A percentile compares a stretch with the other conserved stretches of the same genome.
Evolutionary conservation across 2,329 filamentous ascomycete species (phyloP).

Genomic region (Nothophaeocryptopus gaeumannii): DNA sequence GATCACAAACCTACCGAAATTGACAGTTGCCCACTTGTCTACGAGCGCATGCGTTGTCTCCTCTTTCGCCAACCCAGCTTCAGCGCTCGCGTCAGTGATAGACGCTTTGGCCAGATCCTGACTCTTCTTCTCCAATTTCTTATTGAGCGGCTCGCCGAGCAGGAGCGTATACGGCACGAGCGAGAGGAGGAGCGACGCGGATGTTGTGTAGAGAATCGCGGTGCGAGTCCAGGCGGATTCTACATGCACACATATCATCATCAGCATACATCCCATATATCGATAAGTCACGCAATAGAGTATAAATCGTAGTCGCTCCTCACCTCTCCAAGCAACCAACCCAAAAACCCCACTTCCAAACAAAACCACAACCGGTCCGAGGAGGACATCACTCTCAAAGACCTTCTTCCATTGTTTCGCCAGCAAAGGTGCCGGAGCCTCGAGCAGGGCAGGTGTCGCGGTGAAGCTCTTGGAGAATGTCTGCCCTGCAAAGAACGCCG

Average conservation of each 20-base stretch:
- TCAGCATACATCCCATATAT: too few relatives aligned
- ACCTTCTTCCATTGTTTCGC: conserved; percentile 54
- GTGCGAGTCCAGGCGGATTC: conserved; percentile 18
- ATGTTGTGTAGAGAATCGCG: conserved; percentile 47
- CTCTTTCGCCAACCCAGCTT: conserved; percentile 39
- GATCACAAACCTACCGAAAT: conserved; percentile 44
- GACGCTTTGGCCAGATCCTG: conserved; percentile 38
- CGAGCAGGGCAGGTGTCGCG: conserved; percentile 52
- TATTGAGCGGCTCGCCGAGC: conserved; percentile 49
- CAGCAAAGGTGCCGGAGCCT: conserved; percentile 55
- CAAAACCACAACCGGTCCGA: conserved; percentile 42
- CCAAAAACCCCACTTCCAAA: conserved; percentile 42
- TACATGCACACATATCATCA: too few relatives aligned
- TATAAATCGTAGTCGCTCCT: too few relatives aligned
- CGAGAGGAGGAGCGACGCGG: conserved; percentile 46
- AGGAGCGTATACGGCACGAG: conserved; percentile 54
- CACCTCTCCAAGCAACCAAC: too few relatives aligned
- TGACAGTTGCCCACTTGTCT: conserved; percentile 56
- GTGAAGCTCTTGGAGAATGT: conserved; percentile 39
- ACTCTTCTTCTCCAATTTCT: conserved; percentile 47
- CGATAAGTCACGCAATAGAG: too few relatives aligned
- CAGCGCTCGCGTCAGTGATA: conserved; percentile 39
- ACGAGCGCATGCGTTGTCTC: conserved; percentile 53
- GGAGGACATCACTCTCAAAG: conserved; percentile 40
- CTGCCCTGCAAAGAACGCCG: conserved; percentile 44